Percentiles rank a stretch among this genome's conserved stretches.
Evolutionary conservation across 2,329 filamentous ascomycete species (phyloP).

Genomic region (Amauroascus verrucosus): DNA sequence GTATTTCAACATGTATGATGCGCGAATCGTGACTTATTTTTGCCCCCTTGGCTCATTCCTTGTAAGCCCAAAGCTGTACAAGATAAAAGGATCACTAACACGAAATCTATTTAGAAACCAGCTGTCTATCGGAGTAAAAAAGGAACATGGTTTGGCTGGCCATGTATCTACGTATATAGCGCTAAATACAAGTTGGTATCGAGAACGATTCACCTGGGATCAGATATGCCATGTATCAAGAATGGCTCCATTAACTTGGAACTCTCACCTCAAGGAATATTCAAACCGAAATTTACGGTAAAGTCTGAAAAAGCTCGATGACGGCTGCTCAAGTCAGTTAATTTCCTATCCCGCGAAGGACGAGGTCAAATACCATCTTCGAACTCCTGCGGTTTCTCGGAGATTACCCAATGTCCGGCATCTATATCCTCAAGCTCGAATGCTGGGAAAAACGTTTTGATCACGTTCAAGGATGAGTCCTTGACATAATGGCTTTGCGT

Average conservation of each 20-base stretch:
- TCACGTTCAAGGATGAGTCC: slow-evolving; percentile 23
- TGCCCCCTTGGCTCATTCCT: background rate
- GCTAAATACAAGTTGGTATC: too few relatives aligned
- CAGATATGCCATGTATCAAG: too few relatives aligned
- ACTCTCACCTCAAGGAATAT: background rate
- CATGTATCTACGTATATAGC: too few relatives aligned
- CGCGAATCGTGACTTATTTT: background rate
- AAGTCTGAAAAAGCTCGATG: slow-evolving; percentile 7
- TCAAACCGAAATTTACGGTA: background rate
- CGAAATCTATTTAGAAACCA: background rate
- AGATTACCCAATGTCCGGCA: slow-evolving; percentile 77
- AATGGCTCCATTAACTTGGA: background rate
- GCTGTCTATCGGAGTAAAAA: background rate
- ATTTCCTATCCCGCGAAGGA: background rate
- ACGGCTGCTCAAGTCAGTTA: slow-evolving; percentile 6
- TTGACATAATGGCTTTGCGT: slow-evolving; percentile 25
- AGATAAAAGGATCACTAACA: background rate
- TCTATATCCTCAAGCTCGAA: slow-evolving; percentile 67
- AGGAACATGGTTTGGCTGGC: too few relatives aligned
- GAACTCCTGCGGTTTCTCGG: slow-evolving; percentile 75
- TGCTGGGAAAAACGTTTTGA: slow-evolving; percentile 57
- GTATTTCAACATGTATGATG: background rate
- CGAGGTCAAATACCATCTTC: slow-evolving; percentile 48
- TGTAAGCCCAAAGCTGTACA: background rate
- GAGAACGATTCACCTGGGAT: background rate